phyloP scores from a whole-genome alignment of 202 grass and related monocot genomes.

The Panicum virgatum region DNA sequence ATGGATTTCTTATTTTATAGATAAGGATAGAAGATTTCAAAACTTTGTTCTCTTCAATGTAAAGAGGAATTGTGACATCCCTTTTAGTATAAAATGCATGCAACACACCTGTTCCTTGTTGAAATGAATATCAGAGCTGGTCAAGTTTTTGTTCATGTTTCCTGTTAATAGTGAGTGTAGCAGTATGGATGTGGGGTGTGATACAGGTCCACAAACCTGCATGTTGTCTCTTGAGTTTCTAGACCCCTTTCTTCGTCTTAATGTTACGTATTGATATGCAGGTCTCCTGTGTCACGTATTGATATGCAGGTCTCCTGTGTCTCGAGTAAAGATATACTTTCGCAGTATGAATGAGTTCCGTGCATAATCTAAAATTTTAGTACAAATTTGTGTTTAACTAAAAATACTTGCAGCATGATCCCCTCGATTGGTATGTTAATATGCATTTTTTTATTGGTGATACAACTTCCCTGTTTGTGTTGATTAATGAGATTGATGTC shows the following conservation, averaged over 20 bases:
- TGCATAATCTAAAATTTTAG: not conserved
- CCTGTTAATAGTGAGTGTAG: no score
- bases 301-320: no score
- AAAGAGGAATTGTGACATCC: not conserved
- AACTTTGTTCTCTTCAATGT: not conserved
- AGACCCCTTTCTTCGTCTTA: no score
- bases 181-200: no score
- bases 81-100: not conserved
- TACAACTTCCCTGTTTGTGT: not conserved
- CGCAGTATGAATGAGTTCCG: not conserved
- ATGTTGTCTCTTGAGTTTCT: no score
- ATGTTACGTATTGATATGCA: no score
- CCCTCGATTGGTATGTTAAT: not conserved
- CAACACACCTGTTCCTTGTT: not conserved
- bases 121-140: not conserved
- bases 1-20: not conserved
- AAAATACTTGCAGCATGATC: constrained; percentile 6
- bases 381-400: not conserved
- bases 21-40: not conserved
- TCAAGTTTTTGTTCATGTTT: no score
- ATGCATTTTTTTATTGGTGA: not conserved
- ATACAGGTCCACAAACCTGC: no score
- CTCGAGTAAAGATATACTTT: not conserved
- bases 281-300: no score
- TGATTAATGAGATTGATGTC: not conserved